Percentiles rank a stretch among this genome's conserved stretches.
Conservation (phyloP, 202 grass and related monocot species). For the Dendrocalamus latiflorus region DNA sequence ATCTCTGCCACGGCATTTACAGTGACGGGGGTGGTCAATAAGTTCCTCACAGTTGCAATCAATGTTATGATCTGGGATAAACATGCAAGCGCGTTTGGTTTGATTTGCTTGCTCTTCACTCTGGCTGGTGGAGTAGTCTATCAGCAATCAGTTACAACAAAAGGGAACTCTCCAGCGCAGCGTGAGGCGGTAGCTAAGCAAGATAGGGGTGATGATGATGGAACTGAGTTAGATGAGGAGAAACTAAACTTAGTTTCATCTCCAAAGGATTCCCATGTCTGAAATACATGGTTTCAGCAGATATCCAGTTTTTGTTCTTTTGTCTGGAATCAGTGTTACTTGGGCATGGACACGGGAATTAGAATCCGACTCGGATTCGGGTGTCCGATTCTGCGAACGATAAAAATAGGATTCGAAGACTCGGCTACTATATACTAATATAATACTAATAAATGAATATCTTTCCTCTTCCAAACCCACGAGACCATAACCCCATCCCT, state of each 20-base stretch:
- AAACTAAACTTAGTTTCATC: constrained; percentile 32
- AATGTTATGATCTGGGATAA: constrained; percentile 95
- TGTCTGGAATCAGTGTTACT: too few relatives aligned
- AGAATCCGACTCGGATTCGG: too few relatives aligned
- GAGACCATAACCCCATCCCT: too few relatives aligned
- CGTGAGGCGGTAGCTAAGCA: constrained; percentile 5
- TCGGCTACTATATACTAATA: too few relatives aligned
- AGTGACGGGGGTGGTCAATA: constrained; percentile 76
- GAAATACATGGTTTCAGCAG: not conserved
- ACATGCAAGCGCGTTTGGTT: constrained; percentile 48
- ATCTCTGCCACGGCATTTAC: constrained; percentile 74
- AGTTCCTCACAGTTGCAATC: constrained; percentile 78
- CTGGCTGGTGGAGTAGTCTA: constrained; percentile 68
- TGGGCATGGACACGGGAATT: too few relatives aligned
- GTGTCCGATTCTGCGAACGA: too few relatives aligned
- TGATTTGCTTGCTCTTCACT: constrained; percentile 62
- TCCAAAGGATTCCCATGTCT: constrained; percentile 37
- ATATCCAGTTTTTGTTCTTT: constrained; percentile 11
- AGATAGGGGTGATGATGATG: constrained; percentile 8
- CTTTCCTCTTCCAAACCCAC: too few relatives aligned
- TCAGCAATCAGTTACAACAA: constrained; percentile 62
- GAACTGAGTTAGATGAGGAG: constrained; percentile 23
- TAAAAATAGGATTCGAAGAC: too few relatives aligned
- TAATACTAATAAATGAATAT: too few relatives aligned
- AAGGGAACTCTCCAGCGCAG: constrained; percentile 20